Base-by-base conservation (phyloP, 257 asterid species). In the Fraxinus excelsior region DNA sequence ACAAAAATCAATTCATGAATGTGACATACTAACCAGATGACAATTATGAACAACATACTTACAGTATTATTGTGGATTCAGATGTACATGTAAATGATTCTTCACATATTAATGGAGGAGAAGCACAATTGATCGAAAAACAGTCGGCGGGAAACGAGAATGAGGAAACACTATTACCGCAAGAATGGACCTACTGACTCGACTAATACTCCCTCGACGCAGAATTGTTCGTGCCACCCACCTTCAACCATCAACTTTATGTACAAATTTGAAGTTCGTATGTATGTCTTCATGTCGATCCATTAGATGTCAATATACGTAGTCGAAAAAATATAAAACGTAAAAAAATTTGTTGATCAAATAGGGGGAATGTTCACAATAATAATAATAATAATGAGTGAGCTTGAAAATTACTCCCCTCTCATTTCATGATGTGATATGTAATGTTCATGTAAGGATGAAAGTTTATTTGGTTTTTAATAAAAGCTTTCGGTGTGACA, bases 141-240 rank as follows among this genome's bases (percentile, higher is more conserved):
- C 29, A 10, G 26, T 68, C n/a, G n/a, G n/a, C 46, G 34, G 51
- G 34, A 21, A n/a, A 18, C 21, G 77, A 64, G 40, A 78, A 65
- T 16, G 82, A 73, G 19, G 82, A 80, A 67, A 80, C 76, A 60
- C 85, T 32, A 78, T 73, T 83, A 69, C 87, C 89, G 62, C 84
- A 83, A 76, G 89, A 85, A 81, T 85, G 89, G 89, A 83, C 85
- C 0, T 83, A 85, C 29, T 83, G 76, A 74, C 72, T 14, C 64
- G 25, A 53, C 2, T 18, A 1, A 53, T 21, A 19, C 25, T 53
- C 23, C 11, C 23, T 21, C 8, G 9, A 9, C 7, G 1, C 3
- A 5, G 5, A 14, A 12, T 4, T 5, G 8, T 34, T 3, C 49
- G 9, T 40, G 49, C 44, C 18, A 25, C 26, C n/a, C 23, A 34